Conservation (phyloP, 345 rosid species). For the Durio zibethinus region DNA sequence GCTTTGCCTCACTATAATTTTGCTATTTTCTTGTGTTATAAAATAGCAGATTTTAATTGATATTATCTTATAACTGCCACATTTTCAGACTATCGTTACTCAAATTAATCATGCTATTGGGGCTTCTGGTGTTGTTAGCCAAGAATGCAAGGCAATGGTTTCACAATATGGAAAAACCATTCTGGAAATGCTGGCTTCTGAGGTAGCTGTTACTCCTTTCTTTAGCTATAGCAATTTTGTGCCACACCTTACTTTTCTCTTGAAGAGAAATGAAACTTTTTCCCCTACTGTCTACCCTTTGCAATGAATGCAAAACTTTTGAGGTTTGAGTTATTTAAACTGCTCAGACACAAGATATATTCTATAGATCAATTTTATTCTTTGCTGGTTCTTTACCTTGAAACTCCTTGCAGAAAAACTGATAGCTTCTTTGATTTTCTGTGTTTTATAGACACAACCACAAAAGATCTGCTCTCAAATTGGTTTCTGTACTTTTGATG, state of each 20-base stretch:
- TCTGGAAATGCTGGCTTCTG: conserved; percentile 46
- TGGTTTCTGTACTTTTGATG: conserved; percentile 75
- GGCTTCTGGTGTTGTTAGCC: conserved; percentile 64
- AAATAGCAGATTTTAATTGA: conserved; percentile 2
- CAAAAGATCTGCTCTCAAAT: conserved; percentile 76
- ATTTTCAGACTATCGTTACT: conserved; percentile 49
- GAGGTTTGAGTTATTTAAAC: conserved; percentile 4
- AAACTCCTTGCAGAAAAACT: neutral
- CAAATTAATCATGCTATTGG: conserved; percentile 72
- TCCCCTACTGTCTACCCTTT: neutral
- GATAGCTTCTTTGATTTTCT: conserved; percentile 4
- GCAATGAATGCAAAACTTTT: neutral
- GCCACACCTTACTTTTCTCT: neutral
- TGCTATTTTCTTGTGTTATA: neutral
- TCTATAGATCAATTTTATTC: neutral
- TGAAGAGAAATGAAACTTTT: neutral
- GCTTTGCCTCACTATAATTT: neutral
- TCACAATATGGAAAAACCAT: conserved; percentile 55
- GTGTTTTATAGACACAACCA: conserved; percentile 51
- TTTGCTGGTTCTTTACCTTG: neutral
- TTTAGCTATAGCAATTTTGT: neutral
- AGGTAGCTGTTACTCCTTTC: conserved; percentile 30
- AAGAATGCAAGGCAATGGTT: conserved; percentile 60
- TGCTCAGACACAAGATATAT: neutral
- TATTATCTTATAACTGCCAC: neutral